These are phyloP conservation scores for Euryodendron excelsum DNA, from an alignment of 148 eudicot genomes.

Conservation along the genomic window DNA sequence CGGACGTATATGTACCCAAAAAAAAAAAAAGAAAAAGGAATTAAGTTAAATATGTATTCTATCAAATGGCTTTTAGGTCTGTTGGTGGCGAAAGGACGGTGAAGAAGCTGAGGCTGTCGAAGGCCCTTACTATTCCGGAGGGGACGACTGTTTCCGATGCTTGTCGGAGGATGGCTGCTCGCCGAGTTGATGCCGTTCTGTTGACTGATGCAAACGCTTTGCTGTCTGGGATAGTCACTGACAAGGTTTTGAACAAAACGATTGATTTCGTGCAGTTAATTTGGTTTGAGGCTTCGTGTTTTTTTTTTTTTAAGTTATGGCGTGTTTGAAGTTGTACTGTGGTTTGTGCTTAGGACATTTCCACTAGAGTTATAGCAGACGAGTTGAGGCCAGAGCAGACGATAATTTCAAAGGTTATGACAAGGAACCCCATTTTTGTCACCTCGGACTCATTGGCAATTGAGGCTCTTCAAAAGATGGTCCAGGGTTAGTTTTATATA, in stretches of 20 bases:
- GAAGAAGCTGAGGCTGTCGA: slow-evolving; percentile 87
- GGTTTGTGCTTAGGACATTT: slow-evolving; percentile 59
- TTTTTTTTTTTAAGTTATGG: too few relatives aligned
- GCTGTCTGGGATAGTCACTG: slow-evolving; percentile 92
- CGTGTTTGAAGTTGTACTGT: background rate
- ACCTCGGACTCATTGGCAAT: slow-evolving; percentile 82
- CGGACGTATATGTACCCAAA: background rate
- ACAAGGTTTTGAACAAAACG: slow-evolving; percentile 48
- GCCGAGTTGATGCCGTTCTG: slow-evolving; percentile 88
- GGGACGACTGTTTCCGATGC: slow-evolving; percentile 89
- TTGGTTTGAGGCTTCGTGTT: too few relatives aligned
- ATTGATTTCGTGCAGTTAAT: background rate
- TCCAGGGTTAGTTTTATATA: slow-evolving; percentile 59
- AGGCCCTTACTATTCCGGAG: slow-evolving; percentile 94
- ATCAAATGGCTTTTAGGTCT: slow-evolving; percentile 30
- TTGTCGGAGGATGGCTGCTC: slow-evolving; percentile 89
- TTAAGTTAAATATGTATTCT: too few relatives aligned
- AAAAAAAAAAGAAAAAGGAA: too few relatives aligned
- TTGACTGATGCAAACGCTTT: slow-evolving; percentile 94
- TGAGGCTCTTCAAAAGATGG: slow-evolving; percentile 97
- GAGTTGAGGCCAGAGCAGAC: slow-evolving; percentile 90
- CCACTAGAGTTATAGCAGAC: slow-evolving; percentile 86
- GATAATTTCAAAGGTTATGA: slow-evolving; percentile 78
- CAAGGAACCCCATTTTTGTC: slow-evolving; percentile 93
- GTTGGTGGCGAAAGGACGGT: slow-evolving; percentile 85